Evolutionary conservation across 352 stramenopile genomes (phyloP).

Genomic region (Aphanomyces euteiches): DNA sequence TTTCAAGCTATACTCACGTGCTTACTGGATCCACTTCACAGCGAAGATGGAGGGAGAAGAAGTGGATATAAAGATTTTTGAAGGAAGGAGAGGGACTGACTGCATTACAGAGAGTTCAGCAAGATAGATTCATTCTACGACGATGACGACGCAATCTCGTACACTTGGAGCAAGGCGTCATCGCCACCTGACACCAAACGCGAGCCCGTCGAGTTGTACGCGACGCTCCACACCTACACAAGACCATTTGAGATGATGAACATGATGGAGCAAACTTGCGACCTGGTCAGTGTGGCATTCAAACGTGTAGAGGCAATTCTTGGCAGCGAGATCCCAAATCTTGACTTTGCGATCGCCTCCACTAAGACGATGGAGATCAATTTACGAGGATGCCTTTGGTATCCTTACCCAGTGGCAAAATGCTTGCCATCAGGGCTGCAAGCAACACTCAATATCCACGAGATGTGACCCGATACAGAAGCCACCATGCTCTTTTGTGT

Average conservation of each 20-base stretch:
- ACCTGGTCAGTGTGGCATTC: constrained; percentile 86
- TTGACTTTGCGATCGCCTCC: constrained; percentile 87
- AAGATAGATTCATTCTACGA: neutral
- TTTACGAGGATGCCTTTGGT: neutral
- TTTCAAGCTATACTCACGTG: no score
- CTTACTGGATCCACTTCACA: no score
- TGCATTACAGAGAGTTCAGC: no score
- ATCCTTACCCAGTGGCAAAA: constrained; percentile 74
- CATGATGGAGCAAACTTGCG: constrained; percentile 3
- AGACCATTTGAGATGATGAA: constrained; percentile 3
- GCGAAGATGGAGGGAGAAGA: no score
- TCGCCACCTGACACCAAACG: constrained; percentile 86
- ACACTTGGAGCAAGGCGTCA: constrained; percentile 85
- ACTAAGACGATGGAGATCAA: constrained; percentile 35
- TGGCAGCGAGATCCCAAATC: constrained; percentile 87
- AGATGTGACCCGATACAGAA: constrained; percentile 85
- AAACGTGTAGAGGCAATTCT: constrained; percentile 86
- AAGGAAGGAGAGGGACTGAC: neutral
- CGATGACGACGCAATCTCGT: constrained; percentile 60
- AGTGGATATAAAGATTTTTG: no score
- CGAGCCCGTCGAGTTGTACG: constrained; percentile 81
- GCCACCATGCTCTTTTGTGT: constrained; percentile 69
- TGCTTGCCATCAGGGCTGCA: constrained; percentile 78
- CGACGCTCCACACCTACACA: constrained; percentile 83
- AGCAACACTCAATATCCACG: constrained; percentile 83